Base-by-base conservation (phyloP, 768 basidiomycete genomes). In the Lactarius akahatsu region DNA sequence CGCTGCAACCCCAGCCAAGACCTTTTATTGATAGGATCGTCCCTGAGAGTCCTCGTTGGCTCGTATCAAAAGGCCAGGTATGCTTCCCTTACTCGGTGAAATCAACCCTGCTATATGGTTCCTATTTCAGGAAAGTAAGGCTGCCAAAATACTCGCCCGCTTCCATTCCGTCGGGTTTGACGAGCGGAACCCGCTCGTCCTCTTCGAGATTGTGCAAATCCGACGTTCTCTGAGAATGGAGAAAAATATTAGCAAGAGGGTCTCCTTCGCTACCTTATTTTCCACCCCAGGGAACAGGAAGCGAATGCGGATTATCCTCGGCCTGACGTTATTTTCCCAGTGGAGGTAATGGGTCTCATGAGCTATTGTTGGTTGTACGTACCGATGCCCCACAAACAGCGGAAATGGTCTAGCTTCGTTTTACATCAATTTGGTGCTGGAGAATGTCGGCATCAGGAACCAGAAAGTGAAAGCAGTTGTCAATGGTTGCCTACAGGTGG, bases 331-430 rank as follows among this genome's bases (percentile, higher is more conserved):
- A 28, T 91, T 89, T 74, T 87, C 87, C 0, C 91, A 92, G 67
- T 91, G 89, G 90, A 86, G 85, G 84, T 86, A 61, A 52, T 78
- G 61, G 2, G 30, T n/a, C 43, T 63, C 28, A 23, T 32, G 32
- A 4, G 23, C 50, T 30, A 23, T 56, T 55, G 10, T 11, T 28
- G 50, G 13, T n/a, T 30, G 38, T 52, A 50, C 30, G 63, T 26
- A 62, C 32, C 28, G 36, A 34, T 30, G 50, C 36, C 15, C 41
- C 41, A 52, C n/a, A 18, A 57, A 40, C 63, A 86, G 86, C 59
- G 87, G 87, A 1, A 89, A 89, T 61, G 89, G 88, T 18, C 76
- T 90, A 38, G 84, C 90, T 1, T 87, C 87, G 1, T 90, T 88
- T 74, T 92, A 91, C 72, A 88, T 92, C 69, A 84, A 87, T 68